Evolutionary conservation across 2,329 filamentous ascomycete species (phyloP), one percentile per base, ranked within the genome.

Genomic region (Lecanicillium sp.): DNA sequence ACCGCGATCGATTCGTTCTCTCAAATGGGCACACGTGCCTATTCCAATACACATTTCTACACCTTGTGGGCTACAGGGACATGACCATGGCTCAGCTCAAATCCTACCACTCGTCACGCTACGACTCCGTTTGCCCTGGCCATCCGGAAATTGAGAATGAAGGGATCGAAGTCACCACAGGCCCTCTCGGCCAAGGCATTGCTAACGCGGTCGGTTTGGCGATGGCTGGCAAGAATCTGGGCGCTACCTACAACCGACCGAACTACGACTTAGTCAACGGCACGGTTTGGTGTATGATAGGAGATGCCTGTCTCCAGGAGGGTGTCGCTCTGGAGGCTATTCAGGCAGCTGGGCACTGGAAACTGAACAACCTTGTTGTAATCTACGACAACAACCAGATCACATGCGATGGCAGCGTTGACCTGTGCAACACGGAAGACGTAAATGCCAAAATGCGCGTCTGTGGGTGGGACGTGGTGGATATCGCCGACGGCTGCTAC

Each of bases 321-420:
- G 78, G 78, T 23, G 76, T 81, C 1, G 72, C 67, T 0, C 64
- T 79, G 2, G 79, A 82, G 57, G 73, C 78, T 0, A 72, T 82
- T 40, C 71, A 71, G 4, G 68, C 79, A 5, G 77, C 77, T 5
- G 78, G 77, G 1, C 75, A 80, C 57, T 68, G 71, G 59, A 69
- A 67, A 52, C 64, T 82, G 9, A 72, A 75, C 61, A 81, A 81
- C 58, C 62, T 82, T 2, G 72, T 71, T 3, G 61, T 81, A 21
- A 73, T 80, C 39, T 81, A 81, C 53, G 78, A 81, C 54, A 81
- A 82, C 60, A 81, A 81, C 58, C 73, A 78, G 55, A 66, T 81
- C 40, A 80, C 77, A 5, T 81, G 77, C 55, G 78, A 81, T 49
- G 78, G 78, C 1, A 70, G 68, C 2, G 69, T 79, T 3, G 75